Base-by-base conservation (phyloP, 805 yeast species). In the Hanseniaspora meyeri region DNA sequence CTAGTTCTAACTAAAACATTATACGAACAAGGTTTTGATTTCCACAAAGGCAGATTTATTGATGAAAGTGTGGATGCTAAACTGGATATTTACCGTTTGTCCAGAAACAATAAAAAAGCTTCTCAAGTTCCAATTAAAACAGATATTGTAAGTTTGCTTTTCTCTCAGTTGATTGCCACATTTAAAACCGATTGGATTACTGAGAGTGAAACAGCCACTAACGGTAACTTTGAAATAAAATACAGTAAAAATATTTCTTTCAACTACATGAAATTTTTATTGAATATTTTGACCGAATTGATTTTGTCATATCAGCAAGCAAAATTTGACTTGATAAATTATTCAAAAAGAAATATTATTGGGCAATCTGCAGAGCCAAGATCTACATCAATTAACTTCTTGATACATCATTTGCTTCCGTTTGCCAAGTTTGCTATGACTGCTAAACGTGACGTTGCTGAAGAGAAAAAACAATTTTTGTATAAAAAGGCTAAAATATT, bases 241-340 rank as follows among this genome's bases (percentile, higher is more conserved):
- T 65, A 77, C 12, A 67, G 75, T 48, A 74, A 71, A 57, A 85
- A 85, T 64, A 70, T 74, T 8, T 74, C 77, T 34, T 86, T 83
- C 67, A 75, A 82, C 0, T 83, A 85, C 62, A 79, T 81, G 58
- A 76, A 83, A 46, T 89, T 83, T 66, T 68, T 90, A 49, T 69
- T 90, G 42, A 86, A 82, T 61, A 69, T 80, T 0, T 67, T 89
- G 42, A 76, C 82, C 0, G 97, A 90, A 61, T 69, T 88, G 8
- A 67, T 90, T 8, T 78, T 82, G 1, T 85, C 96, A 1, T 90
- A 89, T 65, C 84, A 82, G 59, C 83, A 82, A 59, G 79, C 89
- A 51, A 90, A 90, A 66, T 75, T 85, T 51, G 96, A 89, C 62
- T 85, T 90, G 63, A 70, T 89, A 57, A 82, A 91, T 0, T 90